A percentile compares a stretch with the other conserved stretches of the same genome.
Conservation (phyloP, 352 stramenopile species). For the Phytopythium montanum region DNA sequence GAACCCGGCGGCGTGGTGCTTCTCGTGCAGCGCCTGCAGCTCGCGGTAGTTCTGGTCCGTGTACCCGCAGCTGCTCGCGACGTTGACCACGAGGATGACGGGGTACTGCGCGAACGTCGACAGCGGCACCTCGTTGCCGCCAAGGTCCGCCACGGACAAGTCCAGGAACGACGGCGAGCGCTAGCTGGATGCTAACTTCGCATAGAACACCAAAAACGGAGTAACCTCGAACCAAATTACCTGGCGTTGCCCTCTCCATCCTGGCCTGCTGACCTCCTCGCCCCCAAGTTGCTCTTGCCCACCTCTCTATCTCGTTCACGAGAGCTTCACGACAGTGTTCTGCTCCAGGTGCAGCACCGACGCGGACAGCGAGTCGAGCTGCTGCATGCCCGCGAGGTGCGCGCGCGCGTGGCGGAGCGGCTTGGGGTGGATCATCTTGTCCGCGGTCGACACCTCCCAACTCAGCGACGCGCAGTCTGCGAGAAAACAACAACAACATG, state of each 20-base stretch:
- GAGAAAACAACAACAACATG: background rate
- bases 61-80: constrained; percentile 78
- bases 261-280: background rate
- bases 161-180: constrained; percentile 49
- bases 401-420: constrained; percentile 19
- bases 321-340: constrained; percentile 58
- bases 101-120: constrained; percentile 42
- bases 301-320: constrained; percentile 14
- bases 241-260: too few species aligned
- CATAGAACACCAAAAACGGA: too few species aligned
- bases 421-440: constrained; percentile 49
- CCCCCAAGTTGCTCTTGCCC: background rate
- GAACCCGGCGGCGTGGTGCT: constrained; percentile 68
- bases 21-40: constrained; percentile 65
- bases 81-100: constrained; percentile 80
- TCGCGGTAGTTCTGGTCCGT: constrained; percentile 81
- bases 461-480: constrained; percentile 49
- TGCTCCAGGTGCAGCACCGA: constrained; percentile 74
- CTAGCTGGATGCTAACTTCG: too few species aligned
- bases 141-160: constrained; percentile 53
- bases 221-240: too few species aligned
- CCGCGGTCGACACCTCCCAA: constrained; percentile 35
- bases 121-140: constrained; percentile 41
- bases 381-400: constrained; percentile 33
- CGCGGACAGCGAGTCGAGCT: constrained; percentile 63